Base-by-base conservation (phyloP, 768 basidiomycete genomes). In the Mrakia gelida region DNA sequence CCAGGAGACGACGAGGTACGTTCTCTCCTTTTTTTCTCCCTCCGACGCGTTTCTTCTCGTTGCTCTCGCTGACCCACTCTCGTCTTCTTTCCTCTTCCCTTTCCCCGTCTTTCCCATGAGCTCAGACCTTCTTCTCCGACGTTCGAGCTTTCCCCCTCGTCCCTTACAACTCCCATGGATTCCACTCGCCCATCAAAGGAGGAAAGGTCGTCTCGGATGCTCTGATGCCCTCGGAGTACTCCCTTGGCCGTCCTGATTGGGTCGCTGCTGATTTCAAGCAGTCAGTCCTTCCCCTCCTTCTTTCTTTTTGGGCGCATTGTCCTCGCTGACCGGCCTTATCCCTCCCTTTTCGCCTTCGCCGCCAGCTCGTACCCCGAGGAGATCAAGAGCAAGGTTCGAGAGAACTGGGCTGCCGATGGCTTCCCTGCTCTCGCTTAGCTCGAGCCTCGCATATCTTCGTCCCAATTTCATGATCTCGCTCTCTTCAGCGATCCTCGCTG, bases 141-240 rank as follows among this genome's bases (percentile, higher is more conserved):
- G 62, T 59, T 63, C 49, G 45, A 49, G 75, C 59, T 2, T 75
- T 75, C 63, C 75, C 75, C 23, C 65, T 75, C 26, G 59, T 75
- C 32, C 75, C 75, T 28, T 75, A 75, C 75, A 75, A 62, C 59
- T 49, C 61, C 13, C 75, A 75, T 32, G 75, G 75, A 7, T 61
- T 61, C 26, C 59, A 45, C 23, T 28, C 34, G n/a, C 75, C 75
- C 18, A 41, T 28, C 49, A 38, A 75, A 32, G 75, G 75, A 10
- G 75, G 75, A 34, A 75, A 75, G 49, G 75, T 75, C 54, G 49
- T 59, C 9, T 71, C 68, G 68, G 41, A 71, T 63, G 75, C 75
- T 16, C 15, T 75, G 41, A 75, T 75, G 75, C 75, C 75, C 32
- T 34, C 62, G 3, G 75, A 75, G 52, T 75, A 75, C 75, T 34